Conservation (phyloP, 2,329 filamentous ascomycete species). For the Neofusicoccum sp. region DNA sequence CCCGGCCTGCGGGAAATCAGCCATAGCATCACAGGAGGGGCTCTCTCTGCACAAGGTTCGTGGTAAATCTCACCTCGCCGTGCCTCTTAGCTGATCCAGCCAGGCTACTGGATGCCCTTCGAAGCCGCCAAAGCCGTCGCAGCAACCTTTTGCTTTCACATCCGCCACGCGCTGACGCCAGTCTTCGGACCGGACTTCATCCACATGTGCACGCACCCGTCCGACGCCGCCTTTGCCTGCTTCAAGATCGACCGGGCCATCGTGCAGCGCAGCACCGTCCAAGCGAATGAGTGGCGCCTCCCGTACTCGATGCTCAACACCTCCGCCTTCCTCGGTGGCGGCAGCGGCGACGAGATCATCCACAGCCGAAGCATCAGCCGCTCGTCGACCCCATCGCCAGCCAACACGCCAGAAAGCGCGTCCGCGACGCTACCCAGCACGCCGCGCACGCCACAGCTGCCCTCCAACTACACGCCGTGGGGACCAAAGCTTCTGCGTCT, state of each 20-base stretch:
- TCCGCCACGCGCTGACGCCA: conserved; percentile 82
- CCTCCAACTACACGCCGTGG: neutral
- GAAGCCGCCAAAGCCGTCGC: conserved; percentile 82
- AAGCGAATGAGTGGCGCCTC: conserved; percentile 38
- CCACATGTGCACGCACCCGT: conserved; percentile 63
- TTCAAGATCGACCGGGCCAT: conserved; percentile 43
- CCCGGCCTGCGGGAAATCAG: conserved; percentile 83
- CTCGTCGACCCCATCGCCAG: neutral
- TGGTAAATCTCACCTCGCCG: conserved; percentile 15
- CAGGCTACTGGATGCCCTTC: conserved; percentile 97
- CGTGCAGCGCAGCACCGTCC: conserved; percentile 35
- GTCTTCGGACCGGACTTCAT: conserved; percentile 86
- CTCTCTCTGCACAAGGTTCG: conserved; percentile 87
- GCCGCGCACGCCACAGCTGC: neutral
- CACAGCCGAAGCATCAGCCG: too few relatives aligned
- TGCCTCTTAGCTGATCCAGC: neutral
- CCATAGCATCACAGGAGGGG: conserved; percentile 91
- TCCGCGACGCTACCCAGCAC: neutral
- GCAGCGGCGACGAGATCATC: neutral
- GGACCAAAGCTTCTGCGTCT: conserved; percentile 24
- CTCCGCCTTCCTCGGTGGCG: neutral
- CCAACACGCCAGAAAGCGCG: neutral
- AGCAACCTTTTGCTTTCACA: conserved; percentile 81
- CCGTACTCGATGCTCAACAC: neutral
- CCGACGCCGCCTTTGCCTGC: conserved; percentile 59